These are phyloP conservation scores for Pythium chondricola DNA, from an alignment of 352 stramenopile species.

Conservation along the genomic window DNA sequence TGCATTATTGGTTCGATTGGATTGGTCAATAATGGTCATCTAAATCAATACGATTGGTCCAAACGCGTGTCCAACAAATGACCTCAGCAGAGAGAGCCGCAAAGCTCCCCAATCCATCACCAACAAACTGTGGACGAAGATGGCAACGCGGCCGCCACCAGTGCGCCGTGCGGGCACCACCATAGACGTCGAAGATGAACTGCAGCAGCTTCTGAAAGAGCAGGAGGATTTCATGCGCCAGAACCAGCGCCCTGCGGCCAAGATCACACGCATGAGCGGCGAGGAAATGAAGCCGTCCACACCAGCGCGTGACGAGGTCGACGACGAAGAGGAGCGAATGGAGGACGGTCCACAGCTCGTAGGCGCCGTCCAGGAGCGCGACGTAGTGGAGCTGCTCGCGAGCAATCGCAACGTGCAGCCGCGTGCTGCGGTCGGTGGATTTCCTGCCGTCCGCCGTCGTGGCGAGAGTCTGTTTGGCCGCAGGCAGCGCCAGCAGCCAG, in stretches of 20 bases:
- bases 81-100: too few species aligned
- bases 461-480: slow-evolving; percentile 71
- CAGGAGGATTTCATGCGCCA: slow-evolving; percentile 73
- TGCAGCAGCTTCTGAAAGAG: slow-evolving; percentile 73
- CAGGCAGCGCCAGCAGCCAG: slow-evolving; percentile 27
- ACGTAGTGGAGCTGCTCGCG: slow-evolving; percentile 33
- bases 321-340: neutral
- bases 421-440: slow-evolving; percentile 34
- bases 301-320: too few species aligned
- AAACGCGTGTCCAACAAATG: too few species aligned
- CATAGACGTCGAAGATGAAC: slow-evolving; percentile 70
- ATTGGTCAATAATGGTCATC: too few species aligned
- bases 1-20: too few species aligned
- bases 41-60: too few species aligned
- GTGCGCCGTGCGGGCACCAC: slow-evolving; percentile 2
- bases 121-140: neutral
- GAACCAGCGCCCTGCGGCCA: slow-evolving; percentile 50
- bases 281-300: neutral
- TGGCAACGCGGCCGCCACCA: slow-evolving; percentile 4
- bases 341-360: slow-evolving; percentile 35
- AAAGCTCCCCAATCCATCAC: neutral
- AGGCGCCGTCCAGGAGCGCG: slow-evolving; percentile 57
- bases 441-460: slow-evolving; percentile 46
- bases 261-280: slow-evolving; percentile 32
- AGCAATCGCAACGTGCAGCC: slow-evolving; percentile 24